These are phyloP conservation scores for Globisporangium nagaii DNA, from an alignment of 352 stramenopile genomes.

Conservation along the genomic window DNA sequence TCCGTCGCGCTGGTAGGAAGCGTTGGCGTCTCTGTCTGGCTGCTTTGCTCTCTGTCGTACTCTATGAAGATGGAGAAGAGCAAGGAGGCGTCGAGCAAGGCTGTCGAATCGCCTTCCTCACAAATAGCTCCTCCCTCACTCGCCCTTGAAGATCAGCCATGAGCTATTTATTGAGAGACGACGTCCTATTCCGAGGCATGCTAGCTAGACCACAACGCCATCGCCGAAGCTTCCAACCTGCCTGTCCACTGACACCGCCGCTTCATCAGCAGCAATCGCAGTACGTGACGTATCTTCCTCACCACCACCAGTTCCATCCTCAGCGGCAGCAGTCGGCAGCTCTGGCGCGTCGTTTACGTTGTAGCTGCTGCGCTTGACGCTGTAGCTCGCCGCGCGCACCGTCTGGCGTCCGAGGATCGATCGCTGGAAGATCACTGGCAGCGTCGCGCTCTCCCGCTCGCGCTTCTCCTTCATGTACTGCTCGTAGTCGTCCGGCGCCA, in stretches of 20 bases:
- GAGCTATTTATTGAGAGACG: not conserved
- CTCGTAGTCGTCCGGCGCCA: constrained; percentile 33
- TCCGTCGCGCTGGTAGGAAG: no score
- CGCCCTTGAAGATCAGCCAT: not conserved
- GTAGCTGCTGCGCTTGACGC: constrained; percentile 33
- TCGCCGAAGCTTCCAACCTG: not conserved
- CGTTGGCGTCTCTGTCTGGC: no score
- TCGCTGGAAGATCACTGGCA: constrained; percentile 47
- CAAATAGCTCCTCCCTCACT: not conserved
- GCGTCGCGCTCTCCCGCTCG: constrained; percentile 9
- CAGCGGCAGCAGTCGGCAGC: constrained; percentile 1
- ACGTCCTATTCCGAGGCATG: not conserved
- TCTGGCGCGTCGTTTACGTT: constrained; percentile 17
- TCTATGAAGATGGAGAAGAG: no score
- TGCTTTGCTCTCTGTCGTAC: no score
- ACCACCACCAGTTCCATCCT: constrained; percentile 6
- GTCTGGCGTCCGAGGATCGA: constrained; percentile 24
- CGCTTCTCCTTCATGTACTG: constrained; percentile 19
- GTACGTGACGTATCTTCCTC: not conserved
- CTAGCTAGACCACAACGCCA: not conserved
- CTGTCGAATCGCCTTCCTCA: not conserved
- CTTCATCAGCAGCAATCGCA: no score
- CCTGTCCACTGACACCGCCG: not conserved
- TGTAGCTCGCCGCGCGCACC: constrained; percentile 1
- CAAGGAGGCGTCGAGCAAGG: no score